Evolutionary conservation across 1,284 basidiomycete genomes (phyloP).

Genomic region (Tausonia pullulans): DNA sequence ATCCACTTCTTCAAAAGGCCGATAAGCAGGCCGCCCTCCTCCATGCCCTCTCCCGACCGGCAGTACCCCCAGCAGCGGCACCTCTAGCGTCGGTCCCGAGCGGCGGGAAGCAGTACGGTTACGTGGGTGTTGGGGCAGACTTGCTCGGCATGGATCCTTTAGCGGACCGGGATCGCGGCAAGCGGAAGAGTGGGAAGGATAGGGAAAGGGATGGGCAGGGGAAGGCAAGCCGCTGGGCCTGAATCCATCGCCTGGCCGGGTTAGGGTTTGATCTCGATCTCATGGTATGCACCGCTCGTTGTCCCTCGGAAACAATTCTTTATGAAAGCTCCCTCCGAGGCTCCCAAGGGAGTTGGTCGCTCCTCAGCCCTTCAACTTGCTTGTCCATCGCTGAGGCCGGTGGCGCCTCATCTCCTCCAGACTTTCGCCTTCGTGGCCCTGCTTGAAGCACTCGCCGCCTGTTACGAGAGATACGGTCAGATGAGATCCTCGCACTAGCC

Average conservation of each 20-base stretch:
- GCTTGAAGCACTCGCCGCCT: no score
- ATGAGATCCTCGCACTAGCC: no score
- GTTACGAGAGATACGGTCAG: no score
- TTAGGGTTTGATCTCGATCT: no score
- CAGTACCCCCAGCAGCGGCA: neutral
- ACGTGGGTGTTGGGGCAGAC: conserved; percentile 3
- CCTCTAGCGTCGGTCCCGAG: neutral
- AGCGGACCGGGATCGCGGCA: neutral
- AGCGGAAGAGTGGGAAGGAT: neutral
- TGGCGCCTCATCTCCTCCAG: no score
- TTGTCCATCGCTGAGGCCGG: no score
- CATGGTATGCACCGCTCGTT: no score
- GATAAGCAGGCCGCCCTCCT: conserved; percentile 2
- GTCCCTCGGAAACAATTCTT: no score
- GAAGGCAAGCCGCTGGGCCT: neutral
- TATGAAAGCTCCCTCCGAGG: no score
- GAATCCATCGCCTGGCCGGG: neutral
- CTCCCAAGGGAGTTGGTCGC: no score
- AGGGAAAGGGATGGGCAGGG: neutral
- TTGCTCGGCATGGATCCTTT: neutral
- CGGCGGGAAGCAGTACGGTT: conserved; percentile 13
- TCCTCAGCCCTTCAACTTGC: no score
- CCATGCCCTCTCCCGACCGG: neutral
- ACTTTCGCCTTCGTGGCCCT: no score
- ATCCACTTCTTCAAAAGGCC: neutral